These are phyloP conservation scores for Capronia epimyces DNA, from an alignment of 2,329 filamentous ascomycete species.

Conservation along the genomic window DNA sequence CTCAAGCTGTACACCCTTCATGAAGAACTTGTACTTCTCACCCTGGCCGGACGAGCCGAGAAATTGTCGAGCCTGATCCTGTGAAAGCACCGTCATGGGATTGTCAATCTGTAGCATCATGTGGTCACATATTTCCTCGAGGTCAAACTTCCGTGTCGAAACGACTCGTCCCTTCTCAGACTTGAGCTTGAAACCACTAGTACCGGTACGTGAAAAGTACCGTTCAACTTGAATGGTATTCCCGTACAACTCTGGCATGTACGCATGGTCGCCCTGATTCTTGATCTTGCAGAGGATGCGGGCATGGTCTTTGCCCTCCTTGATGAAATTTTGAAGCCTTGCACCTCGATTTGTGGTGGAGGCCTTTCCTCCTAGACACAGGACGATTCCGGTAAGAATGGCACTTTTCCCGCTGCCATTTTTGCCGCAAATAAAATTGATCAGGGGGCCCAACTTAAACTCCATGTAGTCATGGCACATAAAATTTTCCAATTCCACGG, in stretches of 20 bases:
- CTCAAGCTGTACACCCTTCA: conserved; percentile 89
- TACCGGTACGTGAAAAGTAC: conserved; percentile 64
- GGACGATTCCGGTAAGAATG: conserved; percentile 81
- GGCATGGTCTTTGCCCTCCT: conserved; percentile 71
- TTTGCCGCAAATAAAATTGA: conserved; percentile 97
- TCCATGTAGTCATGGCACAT: conserved; percentile 87
- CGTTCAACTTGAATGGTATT: conserved; percentile 85
- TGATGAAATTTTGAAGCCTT: conserved; percentile 84
- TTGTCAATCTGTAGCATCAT: conserved; percentile 94
- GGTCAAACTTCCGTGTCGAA: conserved; percentile 75
- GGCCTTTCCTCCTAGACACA: conserved; percentile 93
- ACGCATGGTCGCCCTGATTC: conserved; percentile 80
- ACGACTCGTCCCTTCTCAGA: conserved; percentile 60
- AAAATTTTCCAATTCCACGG: conserved; percentile 83
- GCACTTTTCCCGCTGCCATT: conserved; percentile 98
- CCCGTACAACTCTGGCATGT: conserved; percentile 75
- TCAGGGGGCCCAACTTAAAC: conserved; percentile 81
- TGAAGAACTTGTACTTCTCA: conserved; percentile 94
- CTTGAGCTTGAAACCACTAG: conserved; percentile 77
- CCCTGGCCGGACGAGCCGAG: conserved; percentile 74
- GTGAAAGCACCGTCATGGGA: conserved; percentile 88
- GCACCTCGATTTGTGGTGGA: conserved; percentile 87
- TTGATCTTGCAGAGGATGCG: conserved; percentile 80
- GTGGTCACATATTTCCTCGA: conserved; percentile 90
- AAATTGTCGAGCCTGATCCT: conserved; percentile 91